Base-by-base conservation (phyloP, 164 flowering plant species). In the Piper betle region DNA sequence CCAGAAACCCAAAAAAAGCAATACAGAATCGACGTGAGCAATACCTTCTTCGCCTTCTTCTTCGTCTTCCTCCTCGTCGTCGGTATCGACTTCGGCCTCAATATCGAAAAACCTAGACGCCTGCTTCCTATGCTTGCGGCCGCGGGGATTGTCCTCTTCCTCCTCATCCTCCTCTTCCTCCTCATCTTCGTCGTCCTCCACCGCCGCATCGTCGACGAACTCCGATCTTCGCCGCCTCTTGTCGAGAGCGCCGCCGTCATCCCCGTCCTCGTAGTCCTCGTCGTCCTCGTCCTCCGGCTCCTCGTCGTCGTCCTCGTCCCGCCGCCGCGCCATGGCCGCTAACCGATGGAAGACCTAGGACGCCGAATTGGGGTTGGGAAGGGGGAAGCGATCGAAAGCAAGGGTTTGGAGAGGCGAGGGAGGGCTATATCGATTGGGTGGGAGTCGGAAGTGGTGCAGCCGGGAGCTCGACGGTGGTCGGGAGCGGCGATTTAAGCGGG, bases 1-100 rank as follows among this genome's bases (percentile, higher is more conserved):
- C n/a, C 17, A 42, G 8, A 39, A 6, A 19, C 9, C 33, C 12
- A 40, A 6, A 20, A 8, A 43, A 11, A 64, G 16, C 5, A 1
- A 64, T 25, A 43, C 43, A 58, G 8, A 8, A 3, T 43, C 12
- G 12, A 8, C 38, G 15, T 33, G 3, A 11, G 5, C 41, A 17
- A 37, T 71, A 83, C 89, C 91, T 54, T 82, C 87, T 65, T 85
- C 91, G 10, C 74, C 86, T 13, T 85, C 95, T 0, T 84, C 94
- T 41, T 86, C 93, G n/a, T n/a, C n/a, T 17, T 84, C 89, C 58
- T 82, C 89, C 0, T 82, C 89, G 0, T 75, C 87, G 7, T 82
- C 89, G 16, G 68, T 68, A 52, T 79, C 93, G 1, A 78, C 87
- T 13, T 57, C 63, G 0, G 89, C 89, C 67, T 80, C 84, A 6